These are phyloP conservation scores for Friedmanniomyces simplex DNA, from an alignment of 495 filamentous ascomycete species.

Conservation along the genomic window DNA sequence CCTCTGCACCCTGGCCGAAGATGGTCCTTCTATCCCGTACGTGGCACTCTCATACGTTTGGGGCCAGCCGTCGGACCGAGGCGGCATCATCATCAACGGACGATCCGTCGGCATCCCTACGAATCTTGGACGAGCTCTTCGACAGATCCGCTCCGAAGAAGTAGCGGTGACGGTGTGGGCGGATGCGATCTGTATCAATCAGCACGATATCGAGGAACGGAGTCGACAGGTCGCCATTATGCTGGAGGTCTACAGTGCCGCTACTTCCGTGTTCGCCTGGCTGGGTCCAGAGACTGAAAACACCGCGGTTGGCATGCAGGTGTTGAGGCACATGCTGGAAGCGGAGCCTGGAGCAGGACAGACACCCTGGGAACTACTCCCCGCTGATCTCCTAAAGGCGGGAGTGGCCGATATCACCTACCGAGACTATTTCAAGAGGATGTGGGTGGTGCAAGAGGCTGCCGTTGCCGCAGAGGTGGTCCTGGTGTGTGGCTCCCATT, in stretches of 20 bases:
- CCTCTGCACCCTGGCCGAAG: background rate
- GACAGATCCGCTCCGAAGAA: background rate
- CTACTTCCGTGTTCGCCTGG: conserved; percentile 17
- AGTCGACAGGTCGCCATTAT: conserved; percentile 17
- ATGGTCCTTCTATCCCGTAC: background rate
- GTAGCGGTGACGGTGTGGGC: background rate
- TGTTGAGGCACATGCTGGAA: background rate
- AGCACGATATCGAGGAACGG: conserved; percentile 14
- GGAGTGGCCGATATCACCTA: background rate
- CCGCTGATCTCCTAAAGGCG: background rate
- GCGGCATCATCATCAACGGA: background rate
- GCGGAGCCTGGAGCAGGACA: background rate
- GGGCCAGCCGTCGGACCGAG: background rate
- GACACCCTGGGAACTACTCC: background rate
- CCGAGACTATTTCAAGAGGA: background rate
- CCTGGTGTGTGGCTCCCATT: background rate
- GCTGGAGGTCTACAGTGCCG: conserved; percentile 14
- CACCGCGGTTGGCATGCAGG: background rate
- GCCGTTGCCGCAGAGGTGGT: background rate
- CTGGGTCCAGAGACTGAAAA: conserved; percentile 8
- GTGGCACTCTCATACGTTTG: background rate
- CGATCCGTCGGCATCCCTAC: background rate
- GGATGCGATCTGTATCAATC: conserved; percentile 7
- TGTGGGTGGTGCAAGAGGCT: conserved; percentile 1
- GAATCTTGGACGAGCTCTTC: background rate